A percentile compares a stretch with the other conserved stretches of the same genome.
Conservation (phyloP, 176 grass and related monocot genomes). For the Themeda triandra region DNA sequence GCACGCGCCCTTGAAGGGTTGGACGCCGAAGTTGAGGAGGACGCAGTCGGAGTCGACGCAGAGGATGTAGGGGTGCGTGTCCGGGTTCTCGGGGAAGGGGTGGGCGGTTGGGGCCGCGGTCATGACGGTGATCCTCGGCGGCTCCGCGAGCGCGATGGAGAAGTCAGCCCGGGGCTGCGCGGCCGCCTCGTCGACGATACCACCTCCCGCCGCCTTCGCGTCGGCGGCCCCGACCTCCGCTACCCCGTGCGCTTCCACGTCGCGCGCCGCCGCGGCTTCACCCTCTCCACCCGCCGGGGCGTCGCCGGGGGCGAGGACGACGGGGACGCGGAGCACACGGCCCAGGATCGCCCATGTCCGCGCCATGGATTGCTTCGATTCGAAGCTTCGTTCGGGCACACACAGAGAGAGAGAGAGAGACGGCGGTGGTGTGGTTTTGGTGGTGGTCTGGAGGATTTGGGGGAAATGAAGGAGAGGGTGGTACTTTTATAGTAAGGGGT, state of each 20-base stretch:
- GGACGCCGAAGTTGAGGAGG: not conserved
- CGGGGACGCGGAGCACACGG: not conserved
- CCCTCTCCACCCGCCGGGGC: not conserved
- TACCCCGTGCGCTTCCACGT: not conserved
- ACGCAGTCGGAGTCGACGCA: not conserved
- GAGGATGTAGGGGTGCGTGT: not conserved
- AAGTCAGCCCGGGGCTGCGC: not conserved
- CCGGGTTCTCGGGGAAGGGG: not conserved
- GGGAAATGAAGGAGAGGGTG: not conserved
- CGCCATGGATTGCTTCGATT: not conserved
- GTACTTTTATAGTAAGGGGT: not conserved
- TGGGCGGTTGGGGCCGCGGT: not conserved
- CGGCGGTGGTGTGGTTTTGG: not conserved
- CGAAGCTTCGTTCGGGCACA: too few relatives aligned
- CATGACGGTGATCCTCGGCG: not conserved
- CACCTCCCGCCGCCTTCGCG: not conserved
- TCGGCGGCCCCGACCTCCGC: not conserved
- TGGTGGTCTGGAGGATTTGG: not conserved
- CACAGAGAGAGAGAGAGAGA: not conserved
- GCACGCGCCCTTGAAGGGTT: not conserved
- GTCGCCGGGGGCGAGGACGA: not conserved
- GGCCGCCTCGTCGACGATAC: not conserved
- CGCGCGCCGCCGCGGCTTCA: too few relatives aligned
- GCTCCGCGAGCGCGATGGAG: not conserved
- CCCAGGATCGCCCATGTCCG: not conserved